A percentile compares a stretch with the other conserved stretches of the same genome.
phyloP scores from a whole-genome alignment of 2,329 filamentous ascomycete genomes.

The Microsporum audouinii region DNA sequence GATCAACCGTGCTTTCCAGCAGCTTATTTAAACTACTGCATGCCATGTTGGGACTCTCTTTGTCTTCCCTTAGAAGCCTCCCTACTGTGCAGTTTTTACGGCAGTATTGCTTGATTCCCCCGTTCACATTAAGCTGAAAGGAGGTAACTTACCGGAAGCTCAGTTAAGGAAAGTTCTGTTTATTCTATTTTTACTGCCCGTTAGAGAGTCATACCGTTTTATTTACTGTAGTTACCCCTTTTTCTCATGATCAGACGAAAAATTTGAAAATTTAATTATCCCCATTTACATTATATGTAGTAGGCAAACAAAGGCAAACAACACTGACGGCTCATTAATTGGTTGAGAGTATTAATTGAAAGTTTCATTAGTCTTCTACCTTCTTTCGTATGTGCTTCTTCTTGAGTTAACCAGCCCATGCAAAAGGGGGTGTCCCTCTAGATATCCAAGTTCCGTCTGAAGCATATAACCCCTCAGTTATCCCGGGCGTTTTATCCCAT shows the following conservation, averaged over 20 bases:
- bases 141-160: not conserved
- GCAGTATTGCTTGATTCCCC: not conserved
- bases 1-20: conserved; percentile 93
- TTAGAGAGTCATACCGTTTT: not conserved
- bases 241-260: not conserved
- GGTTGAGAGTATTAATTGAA: not conserved
- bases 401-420: not conserved
- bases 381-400: not conserved
- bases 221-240: not conserved
- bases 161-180: not conserved
- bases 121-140: not conserved
- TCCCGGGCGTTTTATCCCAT: not conserved
- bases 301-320: not conserved
- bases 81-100: not conserved
- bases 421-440: not conserved
- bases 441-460: not conserved
- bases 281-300: not conserved
- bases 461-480: not conserved
- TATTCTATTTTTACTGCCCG: not conserved
- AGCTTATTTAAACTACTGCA: conserved; percentile 61
- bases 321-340: not conserved
- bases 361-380: not conserved
- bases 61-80: not conserved
- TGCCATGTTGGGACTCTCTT: not conserved
- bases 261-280: not conserved